phyloP scores from a whole-genome alignment of 257 asterid species.

The Solanum gracilifrons region DNA sequence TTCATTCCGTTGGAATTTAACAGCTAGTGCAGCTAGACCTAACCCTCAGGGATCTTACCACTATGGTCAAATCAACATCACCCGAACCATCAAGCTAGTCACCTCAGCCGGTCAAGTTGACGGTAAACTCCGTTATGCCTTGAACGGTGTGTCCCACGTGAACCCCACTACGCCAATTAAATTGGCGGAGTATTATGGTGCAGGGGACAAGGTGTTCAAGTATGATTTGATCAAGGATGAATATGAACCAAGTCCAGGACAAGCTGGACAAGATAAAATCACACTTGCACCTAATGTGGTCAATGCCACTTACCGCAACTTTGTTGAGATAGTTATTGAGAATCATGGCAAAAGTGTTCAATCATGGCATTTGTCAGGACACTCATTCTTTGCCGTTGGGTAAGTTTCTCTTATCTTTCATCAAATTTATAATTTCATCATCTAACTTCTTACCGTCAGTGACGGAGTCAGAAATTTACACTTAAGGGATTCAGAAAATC shows the following conservation, averaged over 20 bases:
- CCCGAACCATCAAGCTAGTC: constrained; percentile 47
- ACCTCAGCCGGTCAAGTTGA: constrained; percentile 19
- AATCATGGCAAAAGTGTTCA: constrained; percentile 30
- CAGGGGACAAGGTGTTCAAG: constrained; percentile 33
- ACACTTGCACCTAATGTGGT: constrained; percentile 27
- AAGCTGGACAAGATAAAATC: neutral
- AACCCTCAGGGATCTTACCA: constrained; percentile 82
- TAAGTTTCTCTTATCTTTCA: constrained; percentile 5
- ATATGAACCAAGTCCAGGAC: neutral
- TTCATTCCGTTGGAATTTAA: constrained; percentile 52
- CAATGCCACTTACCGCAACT: constrained; percentile 29
- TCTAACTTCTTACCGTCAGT: too few relatives aligned
- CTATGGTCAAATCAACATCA: constrained; percentile 59
- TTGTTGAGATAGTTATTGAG: constrained; percentile 24
- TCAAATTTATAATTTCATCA: neutral
- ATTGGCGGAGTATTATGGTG: constrained; percentile 47
- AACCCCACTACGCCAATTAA: constrained; percentile 48
- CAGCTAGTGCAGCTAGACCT: constrained; percentile 79
- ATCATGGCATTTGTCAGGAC: constrained; percentile 52
- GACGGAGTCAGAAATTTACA: neutral
- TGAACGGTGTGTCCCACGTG: constrained; percentile 48
- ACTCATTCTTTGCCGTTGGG: constrained; percentile 61
- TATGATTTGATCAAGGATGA: constrained; percentile 31
- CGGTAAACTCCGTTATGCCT: constrained; percentile 45
- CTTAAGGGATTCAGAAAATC: neutral